Evolutionary conservation across 176 grass and related monocot genomes (phyloP).

Genomic region (Phyllostachys edulis): DNA sequence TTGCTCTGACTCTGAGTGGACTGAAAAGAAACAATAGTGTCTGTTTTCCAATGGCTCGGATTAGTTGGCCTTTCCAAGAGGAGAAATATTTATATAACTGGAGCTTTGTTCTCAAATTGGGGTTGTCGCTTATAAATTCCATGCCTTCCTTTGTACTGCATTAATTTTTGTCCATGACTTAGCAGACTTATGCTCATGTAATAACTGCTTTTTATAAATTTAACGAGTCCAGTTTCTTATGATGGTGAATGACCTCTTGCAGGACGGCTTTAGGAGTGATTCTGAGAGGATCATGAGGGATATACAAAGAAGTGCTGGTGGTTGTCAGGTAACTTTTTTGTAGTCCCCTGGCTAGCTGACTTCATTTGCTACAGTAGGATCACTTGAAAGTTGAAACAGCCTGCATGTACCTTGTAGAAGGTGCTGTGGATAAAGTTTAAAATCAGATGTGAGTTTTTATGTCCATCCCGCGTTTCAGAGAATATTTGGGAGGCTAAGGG

Average conservation of each 20-base stretch:
- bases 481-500: not conserved
- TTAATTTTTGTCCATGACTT: not conserved
- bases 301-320: slow-evolving; percentile 59
- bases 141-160: not conserved
- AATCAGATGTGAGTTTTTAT: slow-evolving; percentile 9
- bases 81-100: not conserved
- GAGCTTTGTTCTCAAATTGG: not conserved
- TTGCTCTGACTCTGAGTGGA: not conserved
- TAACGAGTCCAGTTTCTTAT: slow-evolving; percentile 15
- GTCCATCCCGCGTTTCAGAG: not conserved
- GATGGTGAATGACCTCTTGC: slow-evolving; percentile 26
- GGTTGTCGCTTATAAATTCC: no score
- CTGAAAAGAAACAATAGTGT: not conserved
- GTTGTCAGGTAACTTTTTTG: slow-evolving; percentile 73
- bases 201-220: slow-evolving; percentile 9
- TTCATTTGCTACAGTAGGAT: slow-evolving; percentile 5
- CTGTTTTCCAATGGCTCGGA: not conserved
- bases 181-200: not conserved
- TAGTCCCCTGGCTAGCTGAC: not conserved
- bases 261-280: slow-evolving; percentile 90
- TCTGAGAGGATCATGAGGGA: slow-evolving; percentile 93
- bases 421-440: not conserved
- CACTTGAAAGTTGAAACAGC: not conserved
- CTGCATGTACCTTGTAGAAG: slow-evolving; percentile 3
- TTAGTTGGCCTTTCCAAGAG: not conserved